Evolutionary conservation across 2,329 filamentous ascomycete species (phyloP).

Genomic region (Diplodia mutila): DNA sequence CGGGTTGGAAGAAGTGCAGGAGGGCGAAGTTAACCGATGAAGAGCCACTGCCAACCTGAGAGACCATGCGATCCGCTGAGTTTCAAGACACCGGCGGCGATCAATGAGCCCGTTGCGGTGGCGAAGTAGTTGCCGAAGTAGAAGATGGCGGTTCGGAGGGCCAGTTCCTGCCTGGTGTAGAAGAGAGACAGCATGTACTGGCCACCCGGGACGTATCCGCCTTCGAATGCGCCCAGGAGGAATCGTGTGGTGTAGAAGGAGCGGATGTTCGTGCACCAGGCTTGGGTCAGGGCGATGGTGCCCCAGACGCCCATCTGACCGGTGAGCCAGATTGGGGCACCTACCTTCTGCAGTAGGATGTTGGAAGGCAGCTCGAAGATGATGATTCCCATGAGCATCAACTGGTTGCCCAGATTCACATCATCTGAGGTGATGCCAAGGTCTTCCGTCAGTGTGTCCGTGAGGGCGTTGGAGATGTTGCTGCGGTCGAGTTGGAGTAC

Average conservation of each 20-base stretch:
- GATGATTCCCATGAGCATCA: constrained; percentile 41
- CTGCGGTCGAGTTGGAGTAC: constrained; percentile 40
- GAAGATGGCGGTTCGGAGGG: constrained; percentile 26
- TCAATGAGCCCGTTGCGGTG: constrained; percentile 20
- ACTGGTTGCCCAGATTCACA: constrained; percentile 38
- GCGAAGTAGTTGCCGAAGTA: constrained; percentile 26
- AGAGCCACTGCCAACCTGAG: background rate
- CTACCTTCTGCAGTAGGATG: constrained; percentile 32
- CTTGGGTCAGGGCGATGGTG: constrained; percentile 38
- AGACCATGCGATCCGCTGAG: constrained; percentile 32
- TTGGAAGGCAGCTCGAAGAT: constrained; percentile 22
- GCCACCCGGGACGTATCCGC: constrained; percentile 27
- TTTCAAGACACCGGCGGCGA: constrained; percentile 24
- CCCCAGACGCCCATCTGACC: constrained; percentile 43
- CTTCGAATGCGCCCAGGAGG: constrained; percentile 26
- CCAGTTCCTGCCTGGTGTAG: constrained; percentile 29
- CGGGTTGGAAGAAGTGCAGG: too few relatives aligned
- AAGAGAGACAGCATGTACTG: constrained; percentile 28
- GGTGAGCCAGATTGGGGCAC: constrained; percentile 38
- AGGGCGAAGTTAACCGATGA: background rate
- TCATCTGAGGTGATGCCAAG: constrained; percentile 34
- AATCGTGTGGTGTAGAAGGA: constrained; percentile 20
- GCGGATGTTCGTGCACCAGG: constrained; percentile 29
- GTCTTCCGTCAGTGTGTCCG: constrained; percentile 36
- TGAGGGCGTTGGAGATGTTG: constrained; percentile 42